A percentile compares a stretch with the other conserved stretches of the same genome.
Conservation (phyloP, 306 rosid genomes). For the Fagus sylvatica region DNA sequence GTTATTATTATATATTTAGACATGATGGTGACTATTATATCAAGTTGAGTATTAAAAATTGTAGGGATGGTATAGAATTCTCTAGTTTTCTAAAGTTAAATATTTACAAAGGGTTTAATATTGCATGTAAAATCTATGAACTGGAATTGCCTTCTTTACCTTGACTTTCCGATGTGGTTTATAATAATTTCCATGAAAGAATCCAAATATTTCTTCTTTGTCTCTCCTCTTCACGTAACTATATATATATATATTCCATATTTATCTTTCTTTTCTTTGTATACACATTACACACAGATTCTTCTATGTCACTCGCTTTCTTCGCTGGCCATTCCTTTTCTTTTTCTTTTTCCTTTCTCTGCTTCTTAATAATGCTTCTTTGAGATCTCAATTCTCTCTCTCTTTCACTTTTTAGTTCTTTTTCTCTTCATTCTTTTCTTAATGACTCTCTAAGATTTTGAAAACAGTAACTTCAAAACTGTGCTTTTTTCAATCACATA, state of each 20-base stretch:
- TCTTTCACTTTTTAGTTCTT: constrained; percentile 21
- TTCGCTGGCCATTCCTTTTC: constrained; percentile 33
- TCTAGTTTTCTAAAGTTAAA: neutral
- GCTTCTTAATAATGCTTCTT: neutral
- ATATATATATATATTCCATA: constrained; percentile 5
- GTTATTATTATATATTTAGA: neutral
- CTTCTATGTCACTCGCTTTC: constrained; percentile 36
- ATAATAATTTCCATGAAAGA: neutral
- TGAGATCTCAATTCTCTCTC: constrained; percentile 16
- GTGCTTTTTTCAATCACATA: constrained; percentile 4
- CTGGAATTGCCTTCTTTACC: neutral
- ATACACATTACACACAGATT: neutral
- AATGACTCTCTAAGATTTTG: neutral
- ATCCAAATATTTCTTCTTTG: constrained; percentile 6
- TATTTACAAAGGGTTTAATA: neutral
- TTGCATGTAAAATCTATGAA: neutral
- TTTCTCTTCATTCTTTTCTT: neutral
- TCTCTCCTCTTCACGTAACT: constrained; percentile 29
- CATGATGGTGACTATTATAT: neutral
- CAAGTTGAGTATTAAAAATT: no score
- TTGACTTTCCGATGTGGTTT: constrained; percentile 24
- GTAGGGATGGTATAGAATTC: no score
- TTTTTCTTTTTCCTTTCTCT: constrained; percentile 14
- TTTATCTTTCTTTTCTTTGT: neutral
- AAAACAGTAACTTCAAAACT: constrained; percentile 12